Percentiles rank a stretch among this genome's conserved stretches.
Evolutionary conservation across 805 yeast genomes (phyloP).

Genomic region (Pichia scutulata): DNA sequence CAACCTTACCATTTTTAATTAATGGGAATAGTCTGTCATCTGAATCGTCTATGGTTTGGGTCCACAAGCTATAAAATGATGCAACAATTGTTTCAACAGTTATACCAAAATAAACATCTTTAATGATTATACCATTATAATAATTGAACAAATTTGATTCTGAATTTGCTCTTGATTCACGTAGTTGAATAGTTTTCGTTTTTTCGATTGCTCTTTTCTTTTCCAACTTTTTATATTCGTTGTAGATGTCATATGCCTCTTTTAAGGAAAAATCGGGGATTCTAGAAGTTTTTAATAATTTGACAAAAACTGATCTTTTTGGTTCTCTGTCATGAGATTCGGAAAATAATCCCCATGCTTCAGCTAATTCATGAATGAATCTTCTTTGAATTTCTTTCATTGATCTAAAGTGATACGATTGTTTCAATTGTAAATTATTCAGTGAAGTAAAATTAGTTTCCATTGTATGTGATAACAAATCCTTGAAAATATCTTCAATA

Average conservation of each 20-base stretch:
- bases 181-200: background rate
- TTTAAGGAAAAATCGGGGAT: slow-evolving; percentile 41
- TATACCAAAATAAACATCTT: slow-evolving; percentile 46
- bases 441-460: slow-evolving; percentile 4
- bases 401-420: slow-evolving; percentile 56
- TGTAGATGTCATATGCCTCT: slow-evolving; percentile 33
- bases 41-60: background rate
- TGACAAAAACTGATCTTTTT: slow-evolving; percentile 60
- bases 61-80: slow-evolving; percentile 9
- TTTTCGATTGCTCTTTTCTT: slow-evolving; percentile 16
- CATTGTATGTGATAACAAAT: slow-evolving; percentile 26
- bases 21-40: background rate
- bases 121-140: slow-evolving; percentile 49
- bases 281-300: slow-evolving; percentile 24
- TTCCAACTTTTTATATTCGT: slow-evolving; percentile 23
- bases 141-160: slow-evolving; percentile 5
- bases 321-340: slow-evolving; percentile 85
- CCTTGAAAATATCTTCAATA: slow-evolving; percentile 47
- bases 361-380: slow-evolving; percentile 64
- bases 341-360: slow-evolving; percentile 47
- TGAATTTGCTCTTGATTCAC: background rate
- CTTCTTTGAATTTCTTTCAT: slow-evolving; percentile 64
- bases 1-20: slow-evolving; percentile 8
- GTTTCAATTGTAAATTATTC: slow-evolving; percentile 5
- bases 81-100: slow-evolving; percentile 37